Evolutionary conservation across 768 basidiomycete genomes (phyloP), one percentile per base, ranked within the genome.

Genomic region (Dendrothele bispora): DNA sequence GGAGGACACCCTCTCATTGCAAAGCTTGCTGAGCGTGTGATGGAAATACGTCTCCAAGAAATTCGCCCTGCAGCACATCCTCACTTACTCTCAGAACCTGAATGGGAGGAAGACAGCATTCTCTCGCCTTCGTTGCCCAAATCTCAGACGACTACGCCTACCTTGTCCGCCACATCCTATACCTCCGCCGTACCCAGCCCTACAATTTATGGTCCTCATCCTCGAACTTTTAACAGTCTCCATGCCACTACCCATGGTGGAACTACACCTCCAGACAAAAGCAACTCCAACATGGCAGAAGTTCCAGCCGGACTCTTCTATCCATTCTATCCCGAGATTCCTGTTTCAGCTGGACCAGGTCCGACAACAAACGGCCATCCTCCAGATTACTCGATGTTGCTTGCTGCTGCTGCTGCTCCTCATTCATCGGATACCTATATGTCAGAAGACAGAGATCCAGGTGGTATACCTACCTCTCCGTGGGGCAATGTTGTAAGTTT

Each of bases 1-100:
- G 88, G 87, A 36, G 84, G 83, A 28, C 88, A 91, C 57, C 90
- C 91, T n/a, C 79, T 91, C 43, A 89, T 91, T 50, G 80, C 87
- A 12, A 85, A 82, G 56, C 79, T 93, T 39, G 90, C 87, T 0
- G 88, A 91, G 66, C 82, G 82, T 46, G 86, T 91, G 20, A 84
- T 92, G 71, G 78, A 77, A 20, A 82, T 86, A 39, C 78, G 86
- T 60, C 71, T 91, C n/a, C 79, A 79, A 55, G 72, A 78, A 27
- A 77, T 86, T 36, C 73, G 74, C 18, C 78, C 72, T 2, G 61
- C 69, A 2, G 61, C 58, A n/a, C 63, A 66, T 34, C 72, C 75
- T 8, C 65, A 77, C 29, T 71, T 82, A 3, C 59, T 80, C 35
- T 62, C 69, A 24, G 82, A 84, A 56, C 71, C 70, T 7, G 72